Conservation (phyloP, 257 asterid species). For the Fraxinus americana region DNA sequence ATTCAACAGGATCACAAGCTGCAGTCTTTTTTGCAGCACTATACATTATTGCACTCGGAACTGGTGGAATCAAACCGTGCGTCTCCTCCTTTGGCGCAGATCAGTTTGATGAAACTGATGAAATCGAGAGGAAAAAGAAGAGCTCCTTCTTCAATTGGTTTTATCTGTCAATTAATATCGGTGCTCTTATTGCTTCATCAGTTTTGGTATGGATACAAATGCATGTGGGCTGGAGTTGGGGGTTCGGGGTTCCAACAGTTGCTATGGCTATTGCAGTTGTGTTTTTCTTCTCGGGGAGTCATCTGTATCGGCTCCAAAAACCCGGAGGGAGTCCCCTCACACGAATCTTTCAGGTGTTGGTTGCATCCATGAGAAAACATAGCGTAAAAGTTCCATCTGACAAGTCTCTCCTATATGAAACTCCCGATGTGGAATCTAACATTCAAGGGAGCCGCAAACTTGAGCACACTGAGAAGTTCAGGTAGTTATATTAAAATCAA, state of each 20-base stretch:
- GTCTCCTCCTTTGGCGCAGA: constrained; percentile 93
- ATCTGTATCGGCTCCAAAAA: constrained; percentile 61
- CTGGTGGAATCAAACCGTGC: constrained; percentile 96
- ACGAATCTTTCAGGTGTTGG: constrained; percentile 69
- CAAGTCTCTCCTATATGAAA: constrained; percentile 62
- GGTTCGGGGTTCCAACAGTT: constrained; percentile 80
- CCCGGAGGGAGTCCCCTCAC: constrained; percentile 91
- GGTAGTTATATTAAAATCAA: constrained; percentile 33
- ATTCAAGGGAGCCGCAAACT: constrained; percentile 77
- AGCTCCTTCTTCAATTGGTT: constrained; percentile 93
- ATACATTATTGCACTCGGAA: constrained; percentile 80
- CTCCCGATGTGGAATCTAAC: constrained; percentile 48
- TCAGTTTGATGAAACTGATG: constrained; percentile 81
- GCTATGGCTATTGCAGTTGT: constrained; percentile 81
- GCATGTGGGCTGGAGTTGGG: constrained; percentile 95
- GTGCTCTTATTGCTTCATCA: constrained; percentile 81
- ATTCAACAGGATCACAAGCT: constrained; percentile 56
- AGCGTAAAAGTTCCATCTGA: constrained; percentile 50
- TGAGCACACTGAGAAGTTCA: constrained; percentile 66
- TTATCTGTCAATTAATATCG: constrained; percentile 78
- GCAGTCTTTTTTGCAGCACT: constrained; percentile 49
- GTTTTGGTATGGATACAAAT: constrained; percentile 83
- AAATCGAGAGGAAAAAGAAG: constrained; percentile 60
- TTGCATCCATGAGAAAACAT: constrained; percentile 52
- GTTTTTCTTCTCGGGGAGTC: constrained; percentile 63